Evolutionary conservation across 169 alveolate species (phyloP), one percentile per base, ranked within the genome.

Genomic region (Plasmodium yoelii): DNA sequence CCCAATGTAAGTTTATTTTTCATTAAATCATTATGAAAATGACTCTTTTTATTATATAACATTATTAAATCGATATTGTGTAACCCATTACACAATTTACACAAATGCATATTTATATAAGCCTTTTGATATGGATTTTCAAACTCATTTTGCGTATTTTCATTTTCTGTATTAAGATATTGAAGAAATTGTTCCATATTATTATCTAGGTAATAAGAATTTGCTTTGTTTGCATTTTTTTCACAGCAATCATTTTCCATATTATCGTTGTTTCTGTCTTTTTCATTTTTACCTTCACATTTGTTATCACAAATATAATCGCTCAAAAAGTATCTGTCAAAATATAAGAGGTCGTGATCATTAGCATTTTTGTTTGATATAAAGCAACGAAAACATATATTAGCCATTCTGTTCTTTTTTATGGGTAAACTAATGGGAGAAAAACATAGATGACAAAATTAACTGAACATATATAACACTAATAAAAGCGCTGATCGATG

Each of bases 11-110:
- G 18, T 6, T 63, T 61, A 53, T 28, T 77, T 53, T 44, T 44
- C 7, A 49, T 67, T 15, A 80, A 19, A 24, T 86, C 56, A 42
- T 70, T 12, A 86, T 86, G 87, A 64, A 86, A 86, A 39, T 7
- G 2, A 42, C 87, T 86, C 7, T 70, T 70, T 44, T 86, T 71
- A 51, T 86, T 86, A 55, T 86, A 70, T 26, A 86, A 69, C 28
- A 86, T 51, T 15, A 86, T 86, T 51, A 86, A 59, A 86, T 86
- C 91, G 5, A 86, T 86, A 47, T 86, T 86, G 60, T 86, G 91
- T 42, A 86, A 44, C 4, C 91, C 91, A 10, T 24, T 47, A 72
- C 91, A 86, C 49, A 44, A 47, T 69, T 86, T 70, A 60, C 91
- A 86, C 71, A 70, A 61, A 39, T 69, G 39, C n/a, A 86, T 24